phyloP scores from a whole-genome alignment of 306 rosid species.

The Corylus heterophylla region DNA sequence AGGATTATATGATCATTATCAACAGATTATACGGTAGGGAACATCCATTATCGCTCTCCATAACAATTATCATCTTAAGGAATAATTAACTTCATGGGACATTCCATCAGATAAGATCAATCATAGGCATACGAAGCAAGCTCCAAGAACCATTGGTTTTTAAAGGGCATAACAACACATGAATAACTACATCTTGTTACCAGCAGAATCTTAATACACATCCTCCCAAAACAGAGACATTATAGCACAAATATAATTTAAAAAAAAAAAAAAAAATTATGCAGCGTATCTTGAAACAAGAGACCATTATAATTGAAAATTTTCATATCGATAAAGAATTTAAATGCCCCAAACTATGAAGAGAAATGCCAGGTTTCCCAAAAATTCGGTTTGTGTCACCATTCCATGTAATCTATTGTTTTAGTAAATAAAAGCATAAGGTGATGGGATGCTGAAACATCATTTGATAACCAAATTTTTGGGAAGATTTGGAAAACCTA shows the following conservation, averaged over 20 bases:
- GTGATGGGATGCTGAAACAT: no score
- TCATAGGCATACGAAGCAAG: neutral
- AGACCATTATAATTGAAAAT: neutral
- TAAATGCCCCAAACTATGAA: neutral
- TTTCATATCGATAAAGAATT: neutral
- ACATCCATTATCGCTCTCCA: neutral
- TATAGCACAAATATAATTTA: neutral
- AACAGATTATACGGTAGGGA: neutral
- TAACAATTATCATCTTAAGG: neutral
- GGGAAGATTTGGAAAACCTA: no score
- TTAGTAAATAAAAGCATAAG: no score
- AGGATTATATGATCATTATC: neutral
- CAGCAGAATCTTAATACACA: neutral
- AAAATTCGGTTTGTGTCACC: no score
- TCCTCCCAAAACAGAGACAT: neutral
- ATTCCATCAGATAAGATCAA: neutral
- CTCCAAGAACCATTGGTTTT: neutral
- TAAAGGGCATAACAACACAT: neutral
- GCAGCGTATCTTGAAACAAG: neutral
- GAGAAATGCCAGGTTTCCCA: no score
- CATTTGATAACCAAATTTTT: no score
- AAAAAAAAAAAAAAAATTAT: neutral
- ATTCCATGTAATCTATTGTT: no score
- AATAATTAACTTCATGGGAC: neutral
- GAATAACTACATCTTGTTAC: neutral